Evolutionary conservation across 768 basidiomycete genomes (phyloP), one percentile per base, ranked within the genome.

Genomic region (Phylloporus sp.): DNA sequence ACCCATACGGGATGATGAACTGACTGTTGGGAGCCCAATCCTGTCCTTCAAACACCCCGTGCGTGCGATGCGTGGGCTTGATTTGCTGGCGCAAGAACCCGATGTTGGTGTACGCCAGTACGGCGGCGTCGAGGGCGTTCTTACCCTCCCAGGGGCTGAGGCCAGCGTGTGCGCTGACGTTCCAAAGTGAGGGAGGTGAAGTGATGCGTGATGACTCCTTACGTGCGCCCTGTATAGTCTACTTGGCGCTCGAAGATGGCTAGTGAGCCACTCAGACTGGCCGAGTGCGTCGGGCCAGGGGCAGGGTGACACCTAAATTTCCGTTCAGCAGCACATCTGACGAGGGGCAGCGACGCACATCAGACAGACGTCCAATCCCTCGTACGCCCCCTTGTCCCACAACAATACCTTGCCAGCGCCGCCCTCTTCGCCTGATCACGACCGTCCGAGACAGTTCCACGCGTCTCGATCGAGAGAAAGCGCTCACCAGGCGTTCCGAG

Each of bases 141-240:
- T 72, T 75, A 2, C 87, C 89, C 57, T 90, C 85, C 89, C 89
- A 91, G n/a, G 89, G 90, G 15, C 84, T 84, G 21, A 85, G 71
- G 1, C 81, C 81, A 0, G 86, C 87, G 59, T 89, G 88, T 5
- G 87, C 86, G 15, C 86, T 88, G 46, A 24, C 6, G 17, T 24
- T 15, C 24, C 24, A 21, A 21, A 27, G 31, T 45, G 20, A 43
- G 37, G 9, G 3, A 34, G 5, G 15, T 11, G 38, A 21, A n/a
- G 15, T 6, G 6, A 15, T 7, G 20, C 14, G n/a, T 18, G 32
- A 29, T 22, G 10, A 7, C 29, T 31, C 52, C 73, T 50, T 50
- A 86, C 88, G 86, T 86, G 55, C 85, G 86, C 8, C 88, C 88
- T 41, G 63, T 66, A 58, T 81, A 90, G 61, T 88, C 83, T 1